Evolutionary conservation across 129 eudicot genomes (phyloP).

Genomic region (Escallonia rubra): DNA sequence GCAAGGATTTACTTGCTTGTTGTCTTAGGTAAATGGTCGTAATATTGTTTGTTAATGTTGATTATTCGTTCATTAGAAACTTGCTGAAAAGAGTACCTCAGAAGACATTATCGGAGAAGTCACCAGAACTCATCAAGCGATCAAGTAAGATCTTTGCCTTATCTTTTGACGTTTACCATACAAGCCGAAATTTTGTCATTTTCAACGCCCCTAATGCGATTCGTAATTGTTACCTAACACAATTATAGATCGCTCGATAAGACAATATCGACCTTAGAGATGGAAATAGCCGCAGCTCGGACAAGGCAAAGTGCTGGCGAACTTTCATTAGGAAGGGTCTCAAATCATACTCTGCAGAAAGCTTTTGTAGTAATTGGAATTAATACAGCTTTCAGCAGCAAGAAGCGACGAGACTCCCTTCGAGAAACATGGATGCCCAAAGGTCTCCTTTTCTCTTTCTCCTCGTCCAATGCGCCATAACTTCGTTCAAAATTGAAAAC

Average conservation of each 20-base stretch:
- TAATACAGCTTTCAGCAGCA: conserved; percentile 75
- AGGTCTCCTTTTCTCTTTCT: conserved; percentile 18
- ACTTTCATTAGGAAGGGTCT: conserved; percentile 6
- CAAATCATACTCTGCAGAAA: conserved; percentile 33
- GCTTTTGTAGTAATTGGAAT: conserved; percentile 66
- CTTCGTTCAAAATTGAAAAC: too few species aligned
- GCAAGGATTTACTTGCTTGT: too few species aligned
- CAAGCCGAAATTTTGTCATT: too few species aligned
- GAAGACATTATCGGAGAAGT: conserved; percentile 50
- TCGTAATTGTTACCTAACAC: not conserved
- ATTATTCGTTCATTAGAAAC: conserved; percentile 26
- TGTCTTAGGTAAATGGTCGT: too few species aligned
- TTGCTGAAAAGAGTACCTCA: conserved; percentile 37
- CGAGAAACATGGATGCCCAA: conserved; percentile 77
- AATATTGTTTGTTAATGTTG: too few species aligned
- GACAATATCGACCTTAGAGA: conserved; percentile 46
- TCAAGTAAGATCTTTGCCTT: conserved; percentile 34
- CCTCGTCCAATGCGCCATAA: too few species aligned
- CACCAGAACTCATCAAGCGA: conserved; percentile 56
- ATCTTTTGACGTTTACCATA: too few species aligned
- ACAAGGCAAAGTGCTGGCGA: conserved; percentile 23
- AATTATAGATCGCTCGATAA: conserved; percentile 44
- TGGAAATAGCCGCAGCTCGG: conserved; percentile 39
- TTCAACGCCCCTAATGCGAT: too few species aligned
- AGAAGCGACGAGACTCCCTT: conserved; percentile 68